A percentile compares a stretch with the other conserved stretches of the same genome.
phyloP scores from a whole-genome alignment of 2,329 filamentous ascomycete genomes.

The Phoma sp. region DNA sequence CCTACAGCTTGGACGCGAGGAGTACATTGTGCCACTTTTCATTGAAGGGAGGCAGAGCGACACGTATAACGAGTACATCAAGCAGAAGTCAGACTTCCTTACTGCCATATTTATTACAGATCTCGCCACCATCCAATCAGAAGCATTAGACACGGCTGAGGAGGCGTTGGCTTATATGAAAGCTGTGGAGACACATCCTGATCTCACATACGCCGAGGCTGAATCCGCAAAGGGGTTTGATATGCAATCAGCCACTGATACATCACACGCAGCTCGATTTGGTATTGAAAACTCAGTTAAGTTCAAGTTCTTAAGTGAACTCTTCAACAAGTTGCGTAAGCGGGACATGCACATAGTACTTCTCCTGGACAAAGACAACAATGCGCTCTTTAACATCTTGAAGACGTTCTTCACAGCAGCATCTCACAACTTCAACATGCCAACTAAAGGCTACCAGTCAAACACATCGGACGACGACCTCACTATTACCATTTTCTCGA shows the following conservation, averaged over 20 bases:
- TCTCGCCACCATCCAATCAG: background rate
- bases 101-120: conserved; percentile 10
- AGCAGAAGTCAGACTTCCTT: conserved; percentile 26
- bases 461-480: conserved; percentile 22
- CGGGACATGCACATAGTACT: conserved; percentile 38
- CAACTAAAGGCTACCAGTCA: conserved; percentile 23
- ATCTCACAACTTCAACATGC: conserved; percentile 33
- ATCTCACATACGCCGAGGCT: conserved; percentile 38
- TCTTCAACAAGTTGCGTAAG: conserved; percentile 32
- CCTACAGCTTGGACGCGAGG: conserved; percentile 34
- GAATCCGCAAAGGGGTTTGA: conserved; percentile 11
- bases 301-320: conserved; percentile 37
- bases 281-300: conserved; percentile 42
- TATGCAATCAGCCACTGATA: conserved; percentile 20
- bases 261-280: conserved; percentile 32
- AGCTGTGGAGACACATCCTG: conserved; percentile 41
- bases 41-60: conserved; percentile 41
- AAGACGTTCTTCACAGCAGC: conserved; percentile 35
- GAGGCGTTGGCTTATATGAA: conserved; percentile 29
- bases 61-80: conserved; percentile 30
- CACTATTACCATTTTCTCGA: conserved; percentile 47
- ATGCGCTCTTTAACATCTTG: conserved; percentile 33
- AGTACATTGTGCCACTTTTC: conserved; percentile 43
- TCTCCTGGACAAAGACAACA: conserved; percentile 31
- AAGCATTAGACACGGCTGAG: conserved; percentile 25